A percentile compares a stretch with the other conserved stretches of the same genome.
Conservation (phyloP, 148 eudicot genomes). For the Camellia lanceoleosa region DNA sequence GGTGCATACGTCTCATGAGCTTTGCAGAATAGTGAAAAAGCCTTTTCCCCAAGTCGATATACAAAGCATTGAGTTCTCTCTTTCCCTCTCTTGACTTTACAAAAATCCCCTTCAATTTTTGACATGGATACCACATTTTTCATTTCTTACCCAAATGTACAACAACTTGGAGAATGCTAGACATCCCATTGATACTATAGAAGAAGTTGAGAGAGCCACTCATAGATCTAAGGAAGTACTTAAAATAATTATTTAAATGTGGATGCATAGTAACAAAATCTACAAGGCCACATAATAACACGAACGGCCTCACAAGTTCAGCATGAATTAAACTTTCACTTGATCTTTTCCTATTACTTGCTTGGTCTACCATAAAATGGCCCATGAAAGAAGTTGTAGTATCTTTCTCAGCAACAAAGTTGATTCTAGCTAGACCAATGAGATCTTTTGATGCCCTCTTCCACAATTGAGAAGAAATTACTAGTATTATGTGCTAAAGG, state of each 20-base stretch:
- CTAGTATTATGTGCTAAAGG: neutral
- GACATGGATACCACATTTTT: neutral
- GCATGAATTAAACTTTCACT: neutral
- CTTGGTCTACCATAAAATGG: neutral
- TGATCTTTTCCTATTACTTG: neutral
- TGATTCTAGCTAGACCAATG: neutral
- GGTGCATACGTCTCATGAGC: neutral
- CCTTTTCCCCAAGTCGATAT: neutral
- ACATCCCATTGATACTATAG: neutral
- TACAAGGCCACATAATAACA: neutral
- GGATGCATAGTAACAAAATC: conserved; percentile 8
- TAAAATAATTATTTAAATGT: neutral
- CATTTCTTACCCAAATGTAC: neutral
- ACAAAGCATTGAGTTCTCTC: neutral
- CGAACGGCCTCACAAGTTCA: conserved; percentile 5
- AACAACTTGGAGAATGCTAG: neutral
- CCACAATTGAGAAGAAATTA: neutral
- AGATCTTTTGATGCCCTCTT: neutral
- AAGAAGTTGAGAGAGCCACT: neutral
- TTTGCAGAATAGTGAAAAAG: neutral
- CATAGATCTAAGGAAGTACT: neutral
- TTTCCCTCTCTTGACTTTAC: neutral
- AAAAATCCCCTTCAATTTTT: neutral
- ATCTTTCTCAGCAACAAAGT: neutral
- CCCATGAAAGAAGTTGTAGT: neutral